Percentiles rank a stretch among this genome's conserved stretches.
phyloP scores from a whole-genome alignment of 495 filamentous ascomycete genomes.

The Aspergillus cavernicola region DNA sequence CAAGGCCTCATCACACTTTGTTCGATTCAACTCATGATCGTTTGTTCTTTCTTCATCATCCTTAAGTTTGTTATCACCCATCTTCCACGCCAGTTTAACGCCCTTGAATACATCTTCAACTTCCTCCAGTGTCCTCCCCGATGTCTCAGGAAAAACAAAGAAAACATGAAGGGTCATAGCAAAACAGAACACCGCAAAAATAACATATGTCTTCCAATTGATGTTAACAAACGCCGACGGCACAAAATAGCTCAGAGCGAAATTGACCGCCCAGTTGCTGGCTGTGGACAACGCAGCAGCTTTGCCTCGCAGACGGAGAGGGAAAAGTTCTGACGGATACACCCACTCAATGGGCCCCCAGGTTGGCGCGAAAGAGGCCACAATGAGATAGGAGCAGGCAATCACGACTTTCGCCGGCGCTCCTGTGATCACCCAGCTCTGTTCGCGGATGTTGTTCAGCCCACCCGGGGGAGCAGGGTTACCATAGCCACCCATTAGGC shows the following conservation, averaged over 20 bases:
- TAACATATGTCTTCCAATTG: slow-evolving; percentile 25
- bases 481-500: slow-evolving; percentile 61
- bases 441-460: slow-evolving; percentile 32
- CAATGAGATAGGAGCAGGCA: slow-evolving; percentile 63
- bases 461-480: slow-evolving; percentile 38
- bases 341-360: slow-evolving; percentile 46
- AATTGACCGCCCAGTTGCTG: slow-evolving; percentile 62
- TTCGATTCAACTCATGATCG: too few species aligned
- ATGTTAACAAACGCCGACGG: slow-evolving; percentile 17
- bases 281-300: slow-evolving; percentile 63
- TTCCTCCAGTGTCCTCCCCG: too few species aligned
- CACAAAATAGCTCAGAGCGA: slow-evolving; percentile 16
- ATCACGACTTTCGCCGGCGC: slow-evolving; percentile 49
- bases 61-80: too few species aligned
- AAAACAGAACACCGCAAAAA: not conserved
- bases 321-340: slow-evolving; percentile 66
- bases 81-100: too few species aligned
- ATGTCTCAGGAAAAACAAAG: too few species aligned
- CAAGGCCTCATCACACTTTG: too few species aligned
- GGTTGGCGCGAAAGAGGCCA: slow-evolving; percentile 58
- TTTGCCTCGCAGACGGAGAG: slow-evolving; percentile 61
- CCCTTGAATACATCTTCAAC: too few species aligned
- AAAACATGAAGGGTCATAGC: too few species aligned
- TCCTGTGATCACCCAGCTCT: slow-evolving; percentile 59
- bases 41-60: too few species aligned